phyloP scores from a whole-genome alignment of 306 rosid genomes.

The Oemleria cerasiformis region DNA sequence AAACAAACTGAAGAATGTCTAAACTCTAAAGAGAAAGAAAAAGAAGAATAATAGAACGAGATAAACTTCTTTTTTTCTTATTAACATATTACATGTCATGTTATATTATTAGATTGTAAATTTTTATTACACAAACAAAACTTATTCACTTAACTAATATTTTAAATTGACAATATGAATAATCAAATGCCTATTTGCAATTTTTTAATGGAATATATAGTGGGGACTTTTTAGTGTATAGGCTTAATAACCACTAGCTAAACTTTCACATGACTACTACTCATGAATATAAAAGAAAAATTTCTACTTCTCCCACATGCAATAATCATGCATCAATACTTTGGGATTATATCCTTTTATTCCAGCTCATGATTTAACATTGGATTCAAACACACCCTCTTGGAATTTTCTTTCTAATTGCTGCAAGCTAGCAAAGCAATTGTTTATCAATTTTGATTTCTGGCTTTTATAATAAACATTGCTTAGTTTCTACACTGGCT shows the following conservation, averaged over 20 bases:
- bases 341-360: neutral
- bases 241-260: neutral
- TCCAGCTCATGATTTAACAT: neutral
- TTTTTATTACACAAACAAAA: too few species aligned
- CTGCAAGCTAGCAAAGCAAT: conserved; percentile 10
- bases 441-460: neutral
- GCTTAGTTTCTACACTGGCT: neutral
- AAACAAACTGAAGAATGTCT: too few species aligned
- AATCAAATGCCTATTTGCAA: too few species aligned
- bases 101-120: too few species aligned
- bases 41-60: too few species aligned
- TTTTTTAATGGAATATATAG: too few species aligned
- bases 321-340: neutral
- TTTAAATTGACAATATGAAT: too few species aligned
- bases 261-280: neutral
- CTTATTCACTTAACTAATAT: too few species aligned
- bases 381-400: neutral
- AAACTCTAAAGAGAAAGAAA: too few species aligned
- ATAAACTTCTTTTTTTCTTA: too few species aligned
- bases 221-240: too few species aligned
- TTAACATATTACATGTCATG: too few species aligned
- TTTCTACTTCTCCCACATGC: neutral
- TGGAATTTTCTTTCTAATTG: neutral
- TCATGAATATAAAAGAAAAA: neutral
- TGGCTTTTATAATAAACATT: neutral